These are phyloP conservation scores for Aspergillus sclerotioniger DNA, from an alignment of 495 filamentous ascomycete species.

Conservation along the genomic window DNA sequence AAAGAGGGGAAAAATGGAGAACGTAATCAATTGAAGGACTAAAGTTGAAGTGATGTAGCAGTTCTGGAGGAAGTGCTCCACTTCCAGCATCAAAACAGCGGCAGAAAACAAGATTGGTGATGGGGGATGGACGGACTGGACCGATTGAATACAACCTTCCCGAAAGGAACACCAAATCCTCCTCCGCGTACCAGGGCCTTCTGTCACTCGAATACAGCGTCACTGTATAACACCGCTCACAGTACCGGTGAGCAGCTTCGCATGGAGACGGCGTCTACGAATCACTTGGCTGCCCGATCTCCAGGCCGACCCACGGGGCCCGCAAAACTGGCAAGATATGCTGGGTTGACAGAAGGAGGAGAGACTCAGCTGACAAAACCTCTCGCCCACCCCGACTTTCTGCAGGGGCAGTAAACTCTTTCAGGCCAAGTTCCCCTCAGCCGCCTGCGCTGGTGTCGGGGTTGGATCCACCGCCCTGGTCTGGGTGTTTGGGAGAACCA, in stretches of 20 bases:
- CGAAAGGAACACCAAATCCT: background rate
- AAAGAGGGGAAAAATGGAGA: too few relatives aligned
- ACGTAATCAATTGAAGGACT: too few relatives aligned
- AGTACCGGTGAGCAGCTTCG: slow-evolving; percentile 9
- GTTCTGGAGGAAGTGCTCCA: too few relatives aligned
- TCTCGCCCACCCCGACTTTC: slow-evolving; percentile 2
- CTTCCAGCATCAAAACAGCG: too few relatives aligned
- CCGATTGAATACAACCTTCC: background rate
- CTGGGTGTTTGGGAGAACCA: slow-evolving; percentile 2
- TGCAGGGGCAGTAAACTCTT: slow-evolving; percentile 7
- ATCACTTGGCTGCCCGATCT: slow-evolving; percentile 13
- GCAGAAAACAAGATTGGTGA: too few relatives aligned
- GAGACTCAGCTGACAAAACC: slow-evolving; percentile 4
- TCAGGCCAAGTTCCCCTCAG: background rate
- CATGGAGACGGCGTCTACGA: slow-evolving; percentile 1
- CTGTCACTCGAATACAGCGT: slow-evolving; percentile 19
- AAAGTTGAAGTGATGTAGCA: too few relatives aligned
- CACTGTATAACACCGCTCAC: slow-evolving; percentile 20
- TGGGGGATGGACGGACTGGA: background rate
- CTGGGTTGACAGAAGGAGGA: background rate
- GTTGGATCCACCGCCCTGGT: slow-evolving; percentile 1
- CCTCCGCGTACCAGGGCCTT: too few relatives aligned
- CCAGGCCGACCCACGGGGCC: background rate
- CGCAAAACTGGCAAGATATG: background rate
- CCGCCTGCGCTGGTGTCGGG: background rate